phyloP scores from a whole-genome alignment of 306 rosid species.

The Urtica urens region DNA sequence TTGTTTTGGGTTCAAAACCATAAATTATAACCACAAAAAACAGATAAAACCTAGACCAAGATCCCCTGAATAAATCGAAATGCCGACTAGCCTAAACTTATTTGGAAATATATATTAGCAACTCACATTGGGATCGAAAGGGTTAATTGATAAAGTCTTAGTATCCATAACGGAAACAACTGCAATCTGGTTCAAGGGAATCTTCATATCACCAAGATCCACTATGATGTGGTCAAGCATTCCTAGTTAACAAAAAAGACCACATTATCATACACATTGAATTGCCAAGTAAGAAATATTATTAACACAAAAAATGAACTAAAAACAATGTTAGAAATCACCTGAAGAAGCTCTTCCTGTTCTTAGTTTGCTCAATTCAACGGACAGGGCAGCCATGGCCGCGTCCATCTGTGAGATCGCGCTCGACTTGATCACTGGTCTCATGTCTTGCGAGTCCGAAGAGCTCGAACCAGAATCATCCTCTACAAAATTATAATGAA shows the following conservation, averaged over 20 bases:
- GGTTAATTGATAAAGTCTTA: slow-evolving; percentile 74
- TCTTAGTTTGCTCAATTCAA: slow-evolving; percentile 60
- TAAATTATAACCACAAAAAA: too few relatives aligned
- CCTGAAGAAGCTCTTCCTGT: slow-evolving; percentile 97
- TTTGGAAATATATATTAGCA: too few relatives aligned
- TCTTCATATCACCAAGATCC: slow-evolving; percentile 68
- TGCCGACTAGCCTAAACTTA: too few relatives aligned
- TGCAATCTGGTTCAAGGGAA: slow-evolving; percentile 70
- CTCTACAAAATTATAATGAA: slow-evolving; percentile 24
- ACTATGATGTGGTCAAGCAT: slow-evolving; percentile 94
- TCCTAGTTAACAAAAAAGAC: too few relatives aligned
- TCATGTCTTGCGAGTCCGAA: slow-evolving; percentile 41
- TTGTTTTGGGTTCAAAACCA: too few relatives aligned
- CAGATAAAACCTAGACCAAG: too few relatives aligned
- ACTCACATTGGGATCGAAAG: slow-evolving; percentile 68
- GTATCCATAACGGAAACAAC: slow-evolving; percentile 78
- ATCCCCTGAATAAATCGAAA: too few relatives aligned
- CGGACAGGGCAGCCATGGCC: slow-evolving; percentile 53
- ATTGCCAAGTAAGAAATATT: not conserved
- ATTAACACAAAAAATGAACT: not conserved
- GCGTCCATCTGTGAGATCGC: slow-evolving; percentile 79
- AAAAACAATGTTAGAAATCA: not conserved
- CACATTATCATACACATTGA: slow-evolving; percentile 4
- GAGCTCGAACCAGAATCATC: slow-evolving; percentile 48
- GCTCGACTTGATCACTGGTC: slow-evolving; percentile 58